Conservation (phyloP, 192 early-diverging fungal species). For the Podila minutissima region DNA sequence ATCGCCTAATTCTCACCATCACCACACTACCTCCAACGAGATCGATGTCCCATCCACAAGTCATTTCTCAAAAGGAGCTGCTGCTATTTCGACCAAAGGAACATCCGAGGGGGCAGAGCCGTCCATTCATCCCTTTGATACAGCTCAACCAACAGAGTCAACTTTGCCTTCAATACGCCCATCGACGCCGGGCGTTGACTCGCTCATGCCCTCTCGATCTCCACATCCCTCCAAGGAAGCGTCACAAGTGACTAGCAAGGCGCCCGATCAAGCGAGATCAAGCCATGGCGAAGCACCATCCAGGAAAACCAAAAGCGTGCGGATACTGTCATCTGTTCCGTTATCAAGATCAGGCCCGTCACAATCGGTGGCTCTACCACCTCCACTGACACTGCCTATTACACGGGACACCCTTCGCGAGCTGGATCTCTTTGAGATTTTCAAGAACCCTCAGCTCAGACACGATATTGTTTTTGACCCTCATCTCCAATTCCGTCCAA, state of each 20-base stretch:
- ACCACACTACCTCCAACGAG: not conserved
- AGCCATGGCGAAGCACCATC: not conserved
- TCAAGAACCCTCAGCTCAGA: slow-evolving; percentile 85
- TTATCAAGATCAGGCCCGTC: not conserved
- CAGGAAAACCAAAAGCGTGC: not conserved
- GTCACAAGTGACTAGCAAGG: too few relatives aligned
- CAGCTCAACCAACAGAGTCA: slow-evolving; percentile 6
- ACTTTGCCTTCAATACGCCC: not conserved
- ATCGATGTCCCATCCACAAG: not conserved
- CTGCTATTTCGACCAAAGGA: not conserved
- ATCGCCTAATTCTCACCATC: not conserved
- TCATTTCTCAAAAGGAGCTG: not conserved
- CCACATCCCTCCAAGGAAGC: not conserved
- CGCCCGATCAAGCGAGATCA: not conserved
- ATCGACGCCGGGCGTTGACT: not conserved
- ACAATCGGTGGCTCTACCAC: not conserved
- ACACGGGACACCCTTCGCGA: slow-evolving; percentile 90
- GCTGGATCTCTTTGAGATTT: slow-evolving; percentile 82
- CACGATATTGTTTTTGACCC: slow-evolving; percentile 93
- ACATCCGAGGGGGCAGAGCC: slow-evolving; percentile 1
- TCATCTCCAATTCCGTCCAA: slow-evolving; percentile 89
- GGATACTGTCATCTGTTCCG: not conserved
- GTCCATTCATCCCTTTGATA: slow-evolving; percentile 33
- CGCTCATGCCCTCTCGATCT: not conserved
- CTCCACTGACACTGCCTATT: slow-evolving; percentile 71